A percentile compares a stretch with the other conserved stretches of the same genome.
These are phyloP conservation scores for Rhizoclosmatium globosum DNA, from an alignment of 192 early-diverging fungal species.

Conservation along the genomic window DNA sequence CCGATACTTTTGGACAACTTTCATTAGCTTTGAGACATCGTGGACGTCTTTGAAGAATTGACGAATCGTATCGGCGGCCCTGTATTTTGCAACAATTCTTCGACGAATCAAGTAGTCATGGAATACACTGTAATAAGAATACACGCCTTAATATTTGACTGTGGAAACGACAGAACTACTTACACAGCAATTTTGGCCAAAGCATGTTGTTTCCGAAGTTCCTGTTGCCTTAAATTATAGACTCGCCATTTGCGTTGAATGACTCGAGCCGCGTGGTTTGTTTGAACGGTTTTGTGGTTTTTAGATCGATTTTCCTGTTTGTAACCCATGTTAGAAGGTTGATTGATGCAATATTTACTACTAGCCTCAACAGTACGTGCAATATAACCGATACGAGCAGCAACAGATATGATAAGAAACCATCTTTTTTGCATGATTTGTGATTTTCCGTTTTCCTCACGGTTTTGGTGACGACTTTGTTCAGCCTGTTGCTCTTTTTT, in stretches of 20 bases:
- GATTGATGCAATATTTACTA: background rate
- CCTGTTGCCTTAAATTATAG: constrained; percentile 27
- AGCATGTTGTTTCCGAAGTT: constrained; percentile 39
- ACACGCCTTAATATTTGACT: background rate
- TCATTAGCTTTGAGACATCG: constrained; percentile 65
- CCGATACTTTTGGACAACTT: constrained; percentile 67
- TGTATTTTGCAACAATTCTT: constrained; percentile 43
- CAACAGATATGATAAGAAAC: constrained; percentile 59
- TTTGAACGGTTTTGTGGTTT: constrained; percentile 5
- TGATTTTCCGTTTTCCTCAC: constrained; percentile 53
- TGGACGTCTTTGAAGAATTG: constrained; percentile 65
- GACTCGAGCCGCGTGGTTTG: constrained; percentile 43
- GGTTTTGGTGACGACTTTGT: constrained; percentile 45
- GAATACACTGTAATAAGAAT: constrained; percentile 48
- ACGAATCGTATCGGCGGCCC: constrained; percentile 52
- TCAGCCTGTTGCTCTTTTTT: constrained; percentile 48
- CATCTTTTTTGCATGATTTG: constrained; percentile 57
- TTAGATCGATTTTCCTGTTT: constrained; percentile 15
- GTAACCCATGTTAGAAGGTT: background rate
- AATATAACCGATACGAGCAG: constrained; percentile 50
- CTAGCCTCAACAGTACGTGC: constrained; percentile 45
- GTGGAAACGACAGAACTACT: constrained; percentile 6
- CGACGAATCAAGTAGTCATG: constrained; percentile 46
- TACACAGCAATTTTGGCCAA: constrained; percentile 54
- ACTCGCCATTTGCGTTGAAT: constrained; percentile 52